Evolutionary conservation across 1,284 basidiomycete species (phyloP).

Genomic region (Peniophora sp.): DNA sequence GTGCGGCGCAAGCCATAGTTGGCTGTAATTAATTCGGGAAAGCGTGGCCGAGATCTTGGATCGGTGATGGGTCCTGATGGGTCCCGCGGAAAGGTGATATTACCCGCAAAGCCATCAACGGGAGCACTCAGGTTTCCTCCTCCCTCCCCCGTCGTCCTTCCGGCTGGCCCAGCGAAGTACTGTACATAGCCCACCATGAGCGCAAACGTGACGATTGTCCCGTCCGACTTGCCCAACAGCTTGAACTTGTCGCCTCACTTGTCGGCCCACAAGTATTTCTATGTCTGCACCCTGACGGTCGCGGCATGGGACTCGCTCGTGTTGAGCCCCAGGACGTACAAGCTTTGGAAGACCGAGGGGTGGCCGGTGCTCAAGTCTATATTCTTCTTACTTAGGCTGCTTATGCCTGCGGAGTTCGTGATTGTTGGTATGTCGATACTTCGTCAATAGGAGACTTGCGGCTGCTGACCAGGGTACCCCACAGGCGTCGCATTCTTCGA

Average conservation of each 20-base stretch:
- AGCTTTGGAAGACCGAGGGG: slow-evolving; percentile 53
- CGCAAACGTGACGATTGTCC: slow-evolving; percentile 13
- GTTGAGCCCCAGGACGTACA: slow-evolving; percentile 67
- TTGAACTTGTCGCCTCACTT: slow-evolving; percentile 67
- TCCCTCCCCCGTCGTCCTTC: not conserved
- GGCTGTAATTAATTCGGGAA: no score
- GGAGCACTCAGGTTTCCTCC: not conserved
- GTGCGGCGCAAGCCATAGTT: no score
- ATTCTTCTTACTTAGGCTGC: slow-evolving; percentile 63
- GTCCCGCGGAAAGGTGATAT: no score
- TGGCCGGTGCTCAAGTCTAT: slow-evolving; percentile 73
- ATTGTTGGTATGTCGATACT: slow-evolving; percentile 48
- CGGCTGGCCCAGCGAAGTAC: slow-evolving; percentile 3
- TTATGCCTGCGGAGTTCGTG: slow-evolving; percentile 72
- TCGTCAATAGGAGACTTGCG: not conserved
- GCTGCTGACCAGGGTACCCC: not conserved
- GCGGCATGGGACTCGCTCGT: slow-evolving; percentile 83
- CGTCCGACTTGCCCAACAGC: slow-evolving; percentile 38
- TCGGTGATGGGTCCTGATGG: no score
- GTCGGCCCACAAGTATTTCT: slow-evolving; percentile 78
- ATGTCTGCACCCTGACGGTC: slow-evolving; percentile 78
- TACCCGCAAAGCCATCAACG: no score
- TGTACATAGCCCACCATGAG: not conserved
- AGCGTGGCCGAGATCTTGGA: no score
- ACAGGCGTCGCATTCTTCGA: slow-evolving; percentile 76